Conservation (phyloP, 228 moss, liverwort and hornwort species). For the Sphagnum fallax region DNA sequence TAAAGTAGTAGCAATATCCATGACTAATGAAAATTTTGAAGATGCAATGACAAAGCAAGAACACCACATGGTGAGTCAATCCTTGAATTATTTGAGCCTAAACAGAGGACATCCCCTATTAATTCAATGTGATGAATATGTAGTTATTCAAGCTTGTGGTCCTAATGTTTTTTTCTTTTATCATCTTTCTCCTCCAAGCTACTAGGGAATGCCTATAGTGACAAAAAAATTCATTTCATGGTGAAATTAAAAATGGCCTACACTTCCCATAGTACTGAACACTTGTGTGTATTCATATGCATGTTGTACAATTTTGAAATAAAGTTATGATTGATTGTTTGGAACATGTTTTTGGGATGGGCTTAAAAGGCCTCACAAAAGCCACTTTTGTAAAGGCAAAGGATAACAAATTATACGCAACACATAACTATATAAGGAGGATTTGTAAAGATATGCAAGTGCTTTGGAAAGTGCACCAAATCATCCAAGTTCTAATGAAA, state of each 20-base stretch:
- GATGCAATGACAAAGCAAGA: conserved; percentile 37
- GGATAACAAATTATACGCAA: conserved; percentile 61
- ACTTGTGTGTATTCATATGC: neutral
- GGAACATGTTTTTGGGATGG: neutral
- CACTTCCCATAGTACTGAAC: conserved; percentile 1
- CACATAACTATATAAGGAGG: conserved; percentile 34
- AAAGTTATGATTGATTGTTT: neutral
- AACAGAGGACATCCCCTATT: neutral
- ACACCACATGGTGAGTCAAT: conserved; percentile 18
- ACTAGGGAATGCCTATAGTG: neutral
- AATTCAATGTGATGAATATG: neutral
- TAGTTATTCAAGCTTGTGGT: neutral
- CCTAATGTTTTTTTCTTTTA: neutral
- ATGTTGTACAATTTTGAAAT: conserved; percentile 9
- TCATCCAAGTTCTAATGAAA: conserved; percentile 56
- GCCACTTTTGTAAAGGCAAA: conserved; percentile 66
- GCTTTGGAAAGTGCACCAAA: conserved; percentile 40
- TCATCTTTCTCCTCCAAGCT: neutral
- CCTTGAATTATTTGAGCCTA: neutral
- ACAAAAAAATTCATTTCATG: neutral
- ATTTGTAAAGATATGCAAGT: conserved; percentile 50
- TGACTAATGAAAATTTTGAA: conserved; percentile 28
- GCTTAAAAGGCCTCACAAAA: conserved; percentile 29
- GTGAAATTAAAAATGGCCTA: neutral
- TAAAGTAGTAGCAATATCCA: conserved; percentile 15